These are phyloP conservation scores for Fraxinus albicans DNA, from an alignment of 305 asterid genomes.

Conservation along the genomic window DNA sequence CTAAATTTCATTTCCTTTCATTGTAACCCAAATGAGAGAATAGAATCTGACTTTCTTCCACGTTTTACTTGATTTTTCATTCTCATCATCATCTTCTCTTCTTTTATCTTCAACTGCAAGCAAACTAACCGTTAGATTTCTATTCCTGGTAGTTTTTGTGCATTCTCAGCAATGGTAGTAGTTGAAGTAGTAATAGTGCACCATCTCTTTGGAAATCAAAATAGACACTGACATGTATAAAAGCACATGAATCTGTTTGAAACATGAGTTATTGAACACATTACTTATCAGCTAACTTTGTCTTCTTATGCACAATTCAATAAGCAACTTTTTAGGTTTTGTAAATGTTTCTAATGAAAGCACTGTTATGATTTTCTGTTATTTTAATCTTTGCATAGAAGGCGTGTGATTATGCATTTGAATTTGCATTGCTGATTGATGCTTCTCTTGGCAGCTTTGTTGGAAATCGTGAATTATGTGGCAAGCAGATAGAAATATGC, in stretches of 20 bases:
- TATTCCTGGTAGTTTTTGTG: constrained; percentile 2
- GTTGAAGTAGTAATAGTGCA: constrained; percentile 8
- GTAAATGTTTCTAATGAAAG: constrained; percentile 8
- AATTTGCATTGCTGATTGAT: constrained; percentile 21
- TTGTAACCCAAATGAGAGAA: constrained; percentile 9
- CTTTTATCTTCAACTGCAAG: background rate
- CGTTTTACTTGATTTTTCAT: constrained; percentile 8
- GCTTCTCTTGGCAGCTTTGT: constrained; percentile 61
- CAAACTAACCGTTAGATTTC: background rate
- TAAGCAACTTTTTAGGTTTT: constrained; percentile 17
- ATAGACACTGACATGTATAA: constrained; percentile 11
- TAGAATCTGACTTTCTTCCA: background rate
- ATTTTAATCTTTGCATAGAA: background rate
- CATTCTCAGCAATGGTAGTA: constrained; percentile 2
- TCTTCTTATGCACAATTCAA: constrained; percentile 6
- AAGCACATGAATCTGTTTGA: constrained; percentile 8
- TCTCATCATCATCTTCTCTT: background rate
- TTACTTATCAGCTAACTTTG: constrained; percentile 9
- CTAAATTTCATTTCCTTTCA: constrained; percentile 1
- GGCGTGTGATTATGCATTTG: background rate
- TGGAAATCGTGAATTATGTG: constrained; percentile 93
- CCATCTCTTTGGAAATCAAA: constrained; percentile 4
- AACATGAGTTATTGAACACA: background rate
- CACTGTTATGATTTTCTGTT: background rate
- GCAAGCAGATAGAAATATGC: constrained; percentile 67